These are phyloP conservation scores for Gypsophila paniculata DNA, from an alignment of 179 eudicot species.

Conservation along the genomic window DNA sequence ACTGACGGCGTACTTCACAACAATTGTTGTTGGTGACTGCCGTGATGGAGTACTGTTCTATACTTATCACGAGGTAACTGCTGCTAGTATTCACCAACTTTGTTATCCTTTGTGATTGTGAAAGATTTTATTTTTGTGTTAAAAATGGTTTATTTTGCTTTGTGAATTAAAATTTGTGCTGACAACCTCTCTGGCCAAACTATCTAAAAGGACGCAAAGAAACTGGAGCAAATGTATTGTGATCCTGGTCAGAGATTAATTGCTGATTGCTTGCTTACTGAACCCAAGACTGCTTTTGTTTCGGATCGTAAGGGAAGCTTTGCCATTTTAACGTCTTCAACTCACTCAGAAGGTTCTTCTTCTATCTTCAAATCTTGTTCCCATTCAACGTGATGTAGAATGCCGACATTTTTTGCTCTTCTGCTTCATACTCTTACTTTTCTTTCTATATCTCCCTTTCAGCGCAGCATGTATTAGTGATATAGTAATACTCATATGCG, in stretches of 20 bases:
- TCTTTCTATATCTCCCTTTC: not conserved
- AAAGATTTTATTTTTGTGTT: not conserved
- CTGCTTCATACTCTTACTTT: not conserved
- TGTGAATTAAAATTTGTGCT: constrained; percentile 17
- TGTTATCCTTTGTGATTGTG: not conserved
- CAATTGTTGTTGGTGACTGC: constrained; percentile 96
- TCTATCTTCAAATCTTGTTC: not conserved
- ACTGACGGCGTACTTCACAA: constrained; percentile 68
- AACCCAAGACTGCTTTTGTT: constrained; percentile 70
- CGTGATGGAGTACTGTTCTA: constrained; percentile 94
- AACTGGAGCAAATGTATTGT: constrained; percentile 75
- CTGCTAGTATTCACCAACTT: not conserved
- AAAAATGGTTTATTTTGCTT: not conserved
- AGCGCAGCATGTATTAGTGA: not conserved
- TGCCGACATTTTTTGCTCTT: not conserved
- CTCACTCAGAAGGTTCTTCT: constrained; percentile 54
- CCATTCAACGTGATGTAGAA: not conserved
- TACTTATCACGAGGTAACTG: constrained; percentile 66
- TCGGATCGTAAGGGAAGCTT: constrained; percentile 91
- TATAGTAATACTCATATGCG: not conserved
- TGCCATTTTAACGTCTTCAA: constrained; percentile 65
- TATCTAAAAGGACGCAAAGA: constrained; percentile 54
- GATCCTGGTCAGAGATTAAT: constrained; percentile 91
- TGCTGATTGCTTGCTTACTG: constrained; percentile 86
- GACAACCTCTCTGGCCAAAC: constrained; percentile 6